These are phyloP conservation scores for Candida xyloterini DNA, from an alignment of 805 yeast genomes.

Conservation along the genomic window DNA sequence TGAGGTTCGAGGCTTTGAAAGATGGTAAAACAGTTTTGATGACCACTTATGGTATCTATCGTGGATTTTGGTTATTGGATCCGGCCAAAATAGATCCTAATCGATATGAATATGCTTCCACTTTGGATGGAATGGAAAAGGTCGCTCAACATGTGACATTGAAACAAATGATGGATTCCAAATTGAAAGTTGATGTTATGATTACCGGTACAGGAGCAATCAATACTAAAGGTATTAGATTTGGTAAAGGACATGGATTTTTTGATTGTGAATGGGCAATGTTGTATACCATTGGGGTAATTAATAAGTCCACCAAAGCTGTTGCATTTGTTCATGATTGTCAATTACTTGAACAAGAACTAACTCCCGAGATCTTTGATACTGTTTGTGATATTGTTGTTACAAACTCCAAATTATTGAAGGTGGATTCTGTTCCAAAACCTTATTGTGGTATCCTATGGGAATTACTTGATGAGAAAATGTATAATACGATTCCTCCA, in stretches of 20 bases:
- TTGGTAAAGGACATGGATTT: conserved; percentile 34
- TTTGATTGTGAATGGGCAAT: conserved; percentile 35
- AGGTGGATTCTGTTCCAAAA: conserved; percentile 20
- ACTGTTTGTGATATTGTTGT: conserved; percentile 32
- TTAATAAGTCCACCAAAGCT: conserved; percentile 22
- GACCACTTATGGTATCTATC: conserved; percentile 31
- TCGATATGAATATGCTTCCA: conserved; percentile 26
- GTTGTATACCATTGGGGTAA: conserved; percentile 26
- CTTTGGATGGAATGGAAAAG: conserved; percentile 33
- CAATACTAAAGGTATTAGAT: conserved; percentile 29
- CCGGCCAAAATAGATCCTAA: conserved; percentile 23
- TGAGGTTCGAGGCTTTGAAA: conserved; percentile 24
- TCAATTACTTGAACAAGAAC: conserved; percentile 27
- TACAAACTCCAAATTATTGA: conserved; percentile 23
- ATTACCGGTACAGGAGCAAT: conserved; percentile 34
- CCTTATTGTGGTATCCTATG: conserved; percentile 30
- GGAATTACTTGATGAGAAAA: conserved; percentile 26
- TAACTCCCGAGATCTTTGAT: conserved; percentile 31
- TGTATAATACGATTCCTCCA: conserved; percentile 32
- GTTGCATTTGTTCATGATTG: conserved; percentile 34
- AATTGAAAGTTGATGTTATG: conserved; percentile 25
- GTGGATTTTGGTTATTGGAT: conserved; percentile 28
- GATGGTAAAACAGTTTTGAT: conserved; percentile 28
- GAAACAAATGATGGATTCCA: conserved; percentile 15
- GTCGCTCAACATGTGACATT: conserved; percentile 21